Evolutionary conservation across 78 protist genomes (phyloP).

Genomic region (Dictyostelium brefeldianum): DNA sequence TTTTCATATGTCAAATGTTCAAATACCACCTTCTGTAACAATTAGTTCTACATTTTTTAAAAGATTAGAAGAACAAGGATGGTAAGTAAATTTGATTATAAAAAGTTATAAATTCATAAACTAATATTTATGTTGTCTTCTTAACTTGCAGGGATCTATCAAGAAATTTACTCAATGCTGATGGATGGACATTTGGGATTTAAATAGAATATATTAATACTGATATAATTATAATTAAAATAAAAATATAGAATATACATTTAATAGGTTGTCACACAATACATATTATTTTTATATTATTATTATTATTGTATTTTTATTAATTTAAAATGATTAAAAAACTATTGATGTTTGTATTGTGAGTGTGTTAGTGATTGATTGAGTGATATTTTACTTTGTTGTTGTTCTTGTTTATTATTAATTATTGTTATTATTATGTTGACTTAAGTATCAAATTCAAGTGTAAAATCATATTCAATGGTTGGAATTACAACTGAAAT

Average conservation of each 20-base stretch:
- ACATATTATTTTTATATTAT: background rate
- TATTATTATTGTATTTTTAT: background rate
- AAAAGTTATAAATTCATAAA: no score
- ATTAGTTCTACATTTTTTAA: background rate
- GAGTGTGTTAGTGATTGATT: no score
- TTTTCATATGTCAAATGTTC: background rate
- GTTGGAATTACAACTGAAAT: constrained; percentile 96
- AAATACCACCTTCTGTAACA: background rate
- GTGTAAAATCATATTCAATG: constrained; percentile 96
- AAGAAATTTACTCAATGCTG: background rate
- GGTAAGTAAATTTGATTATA: background rate
- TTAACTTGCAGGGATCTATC: background rate
- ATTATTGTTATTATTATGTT: background rate
- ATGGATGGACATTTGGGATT: constrained; percentile 18
- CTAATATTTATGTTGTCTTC: no score
- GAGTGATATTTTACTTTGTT: no score
- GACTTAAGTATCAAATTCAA: constrained; percentile 85
- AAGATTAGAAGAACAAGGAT: background rate
- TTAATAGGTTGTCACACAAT: background rate
- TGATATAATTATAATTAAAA: background rate
- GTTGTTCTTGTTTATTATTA: background rate
- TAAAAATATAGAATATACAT: background rate
- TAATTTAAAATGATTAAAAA: background rate
- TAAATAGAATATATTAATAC: background rate
- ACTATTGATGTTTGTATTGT: background rate